A percentile compares a stretch with the other conserved stretches of the same genome.
phyloP scores from a whole-genome alignment of 257 asterid species.

The Scutellaria barbata region DNA sequence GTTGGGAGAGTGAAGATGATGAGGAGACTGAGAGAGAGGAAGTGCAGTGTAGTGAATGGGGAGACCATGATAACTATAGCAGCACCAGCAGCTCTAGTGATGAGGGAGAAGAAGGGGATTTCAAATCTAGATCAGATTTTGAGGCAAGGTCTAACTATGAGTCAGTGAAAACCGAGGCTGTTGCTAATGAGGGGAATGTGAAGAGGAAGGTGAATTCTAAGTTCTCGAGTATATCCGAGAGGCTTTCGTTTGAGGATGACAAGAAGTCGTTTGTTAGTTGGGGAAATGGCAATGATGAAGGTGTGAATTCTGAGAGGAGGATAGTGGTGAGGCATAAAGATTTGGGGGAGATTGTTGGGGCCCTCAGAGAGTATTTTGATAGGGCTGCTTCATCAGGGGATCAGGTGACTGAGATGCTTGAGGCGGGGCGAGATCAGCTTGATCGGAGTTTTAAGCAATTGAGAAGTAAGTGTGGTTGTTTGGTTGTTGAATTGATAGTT shows the following conservation, averaged over 20 bases:
- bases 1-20: constrained; percentile 60
- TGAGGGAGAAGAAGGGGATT: constrained; percentile 49
- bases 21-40: constrained; percentile 78
- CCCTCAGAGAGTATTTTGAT: constrained; percentile 77
- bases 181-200: constrained; percentile 30
- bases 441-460: constrained; percentile 87
- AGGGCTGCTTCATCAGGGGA: constrained; percentile 88
- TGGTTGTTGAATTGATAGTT: background rate
- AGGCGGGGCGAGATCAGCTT: constrained; percentile 81
- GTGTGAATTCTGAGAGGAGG: constrained; percentile 52
- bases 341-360: constrained; percentile 75
- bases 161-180: constrained; percentile 47
- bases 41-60: constrained; percentile 94
- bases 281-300: constrained; percentile 42
- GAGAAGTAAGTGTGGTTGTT: constrained; percentile 61
- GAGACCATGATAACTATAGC: constrained; percentile 70
- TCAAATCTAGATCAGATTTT: constrained; percentile 55
- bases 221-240: constrained; percentile 55
- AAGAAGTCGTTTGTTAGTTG: constrained; percentile 64
- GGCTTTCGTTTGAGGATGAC: constrained; percentile 57
- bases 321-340: constrained; percentile 82
- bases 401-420: constrained; percentile 86
- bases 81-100: constrained; percentile 55
- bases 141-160: constrained; percentile 46
- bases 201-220: constrained; percentile 38